Base-by-base conservation (phyloP, 352 stramenopile species). In the Pythium rhizo-oryzae region DNA sequence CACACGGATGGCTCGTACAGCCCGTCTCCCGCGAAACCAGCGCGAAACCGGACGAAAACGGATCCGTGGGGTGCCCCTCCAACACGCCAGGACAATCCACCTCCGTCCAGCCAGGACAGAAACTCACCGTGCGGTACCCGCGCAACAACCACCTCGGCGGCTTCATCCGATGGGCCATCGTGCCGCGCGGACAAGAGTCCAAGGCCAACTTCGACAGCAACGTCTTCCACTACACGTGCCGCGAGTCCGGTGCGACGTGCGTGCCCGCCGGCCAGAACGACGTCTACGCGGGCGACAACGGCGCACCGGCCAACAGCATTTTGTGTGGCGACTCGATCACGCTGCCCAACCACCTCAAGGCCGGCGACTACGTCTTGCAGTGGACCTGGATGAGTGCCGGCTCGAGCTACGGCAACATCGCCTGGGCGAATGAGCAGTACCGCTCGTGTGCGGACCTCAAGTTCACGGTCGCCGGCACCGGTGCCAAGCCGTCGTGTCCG, bases 121-220 rank as follows among this genome's bases (percentile, higher is more conserved):
- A 55, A 1, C 68, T 78, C 35, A 44, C 65, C 24, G 71, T 78
- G 15, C 62, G 67, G 13, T 78, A 78, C 67, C 47, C 18, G 7
- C 71, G 71, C 55, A 77, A 77, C 71, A 77, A 72, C 59, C 71
- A 77, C 51, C 35, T 72, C 7, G 71, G 71, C 19, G 71, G 67
- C 57, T 77, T 77, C 58, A 77, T 77, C 59, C 67, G 67, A 44
- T 77, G 71, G 71, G 53, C 71, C 19, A 65, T 77, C 51, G 61
- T 65, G 2, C 66, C 66, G 1, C 35, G 44, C 1, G 71, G 71
- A 2, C 35, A 77, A 23, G 71, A 77, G n/a, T 74, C 66, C 33
- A 68, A 65, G 46, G 56, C 13, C 0, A 15, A 11, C 23, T 77
- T 77, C 33, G 66, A 77, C 59, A 50, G 51, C 3, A 77, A 74